Evolutionary conservation across 768 basidiomycete genomes (phyloP), one percentile per base, ranked within the genome.

Genomic region (Dentipellis sp.): DNA sequence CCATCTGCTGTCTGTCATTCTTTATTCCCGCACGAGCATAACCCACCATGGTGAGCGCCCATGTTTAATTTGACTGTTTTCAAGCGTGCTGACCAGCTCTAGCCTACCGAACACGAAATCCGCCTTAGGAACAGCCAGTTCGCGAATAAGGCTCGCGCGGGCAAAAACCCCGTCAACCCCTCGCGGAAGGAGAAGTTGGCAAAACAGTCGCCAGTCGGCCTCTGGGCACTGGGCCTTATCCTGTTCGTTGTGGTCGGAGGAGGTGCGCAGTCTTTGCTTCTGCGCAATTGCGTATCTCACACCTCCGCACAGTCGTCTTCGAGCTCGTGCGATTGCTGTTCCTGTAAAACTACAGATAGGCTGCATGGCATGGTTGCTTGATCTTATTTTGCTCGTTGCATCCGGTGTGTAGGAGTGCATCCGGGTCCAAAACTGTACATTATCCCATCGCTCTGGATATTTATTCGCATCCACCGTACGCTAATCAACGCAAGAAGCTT

Each of bases 81-180:
- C 14, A 11, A 38, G 23, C 51, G 54, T 22, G 56, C 34, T 16
- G 6, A 14, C 48, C 16, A 6, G 3, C 4, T 4, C 10, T 34
- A 58, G 53, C 56, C 55, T 34, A 53, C 88, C 53, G 88, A 85
- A 75, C 90, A 88, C 67, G 89, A 91, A 65, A 78, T 91, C 71
- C 84, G 87, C 63, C 81, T 83, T 65, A 81, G 82, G 69, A 93
- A 91, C 69, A 78, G 78, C 56, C 85, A 90, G 71, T 93, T 93
- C 71, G 86, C 84, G 40, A 81, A 77, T 58, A 82, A 83, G 58
- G 84, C 81, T 59, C 81, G 80, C 60, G 69, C 79, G 38, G 90
- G 90, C 63, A 91, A 89, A 76, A 87, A 88, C 49, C 80, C 86
- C 1, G 77, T 80, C 58, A 84, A 86, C 60, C 75, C 76, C 11